Base-by-base conservation (phyloP, 2,329 filamentous ascomycete genomes). In the Penicillium hesseltinei region DNA sequence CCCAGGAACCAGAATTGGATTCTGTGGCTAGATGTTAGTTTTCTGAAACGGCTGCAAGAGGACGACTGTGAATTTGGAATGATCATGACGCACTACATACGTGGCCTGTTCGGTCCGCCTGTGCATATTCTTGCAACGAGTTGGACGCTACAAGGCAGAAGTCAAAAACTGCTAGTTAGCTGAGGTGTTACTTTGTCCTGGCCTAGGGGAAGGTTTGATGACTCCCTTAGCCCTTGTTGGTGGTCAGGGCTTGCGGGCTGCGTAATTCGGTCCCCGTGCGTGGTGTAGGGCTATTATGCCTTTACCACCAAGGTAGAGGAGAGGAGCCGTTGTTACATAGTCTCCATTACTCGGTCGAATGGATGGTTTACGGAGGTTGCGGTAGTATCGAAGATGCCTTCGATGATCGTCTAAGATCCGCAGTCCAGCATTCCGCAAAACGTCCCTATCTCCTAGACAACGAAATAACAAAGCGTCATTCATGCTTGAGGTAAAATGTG, bases 391-490 rank as follows among this genome's bases (percentile, higher is more conserved):
- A 23, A 13, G 54, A 57, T 57, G 53, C 42, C 54, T 47, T 17
- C 1, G 11, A 9, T 17, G 48, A 42, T 42, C n/a, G 36, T n/a
- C 36, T n/a, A n/a, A 10, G 21, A 25, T 23, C 7, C 9, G 45
- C 15, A 27, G 10, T 40, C 25, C n/a, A 36, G 15, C 58, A 60
- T 60, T 60, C 58, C 58, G 5, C 10, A 29, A n/a, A 36, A 23
- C n/a, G 10, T 21, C 19, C 4, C 3, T 8, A 36, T 59, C 36
- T 6, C 57, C 54, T 42, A 21, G 45, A 39, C 46, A 51, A 59
- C 54, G 4, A 15, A n/a, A 40, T 43, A 38, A 15, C n/a, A 17
- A 23, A 23, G n/a, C 23, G 19, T 21, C 36, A 31, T 36, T 36
- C n/a, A 42, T n/a, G 9, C 5, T 23, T n/a, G 2, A 15, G 25